Evolutionary conservation across 2,329 filamentous ascomycete species (phyloP).

Genomic region (Gaeumannomyces tritici): DNA sequence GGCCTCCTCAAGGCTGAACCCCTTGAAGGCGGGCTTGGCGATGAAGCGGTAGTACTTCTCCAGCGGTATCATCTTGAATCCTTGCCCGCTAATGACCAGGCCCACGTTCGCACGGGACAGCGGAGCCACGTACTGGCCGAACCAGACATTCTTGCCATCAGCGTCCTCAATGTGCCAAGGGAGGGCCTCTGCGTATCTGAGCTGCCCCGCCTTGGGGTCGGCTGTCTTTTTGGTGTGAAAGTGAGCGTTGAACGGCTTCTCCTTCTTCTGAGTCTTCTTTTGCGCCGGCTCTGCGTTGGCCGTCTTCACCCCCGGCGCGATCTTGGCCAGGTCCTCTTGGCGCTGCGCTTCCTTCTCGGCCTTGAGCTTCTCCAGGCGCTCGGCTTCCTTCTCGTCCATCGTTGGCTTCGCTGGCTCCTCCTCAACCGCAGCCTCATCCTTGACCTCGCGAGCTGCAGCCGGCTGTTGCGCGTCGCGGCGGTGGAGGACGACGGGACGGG

Average conservation of each 20-base stretch:
- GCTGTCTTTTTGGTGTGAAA: constrained; percentile 72
- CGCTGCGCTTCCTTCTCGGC: constrained; percentile 78
- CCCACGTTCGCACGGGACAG: constrained; percentile 81
- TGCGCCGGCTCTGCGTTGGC: not conserved
- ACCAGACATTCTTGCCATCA: constrained; percentile 90
- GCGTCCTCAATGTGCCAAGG: constrained; percentile 97
- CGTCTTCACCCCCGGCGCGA: constrained; percentile 66
- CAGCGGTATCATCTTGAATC: constrained; percentile 78
- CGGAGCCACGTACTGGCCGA: constrained; percentile 81
- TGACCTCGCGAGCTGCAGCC: constrained; percentile 52
- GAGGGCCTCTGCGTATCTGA: constrained; percentile 87
- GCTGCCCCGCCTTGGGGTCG: constrained; percentile 61
- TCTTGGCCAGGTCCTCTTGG: constrained; percentile 82
- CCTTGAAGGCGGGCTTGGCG: constrained; percentile 68
- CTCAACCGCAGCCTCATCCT: constrained; percentile 37
- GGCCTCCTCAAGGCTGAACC: constrained; percentile 72
- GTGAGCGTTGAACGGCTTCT: constrained; percentile 72
- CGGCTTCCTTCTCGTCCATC: constrained; percentile 48
- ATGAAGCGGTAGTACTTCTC: constrained; percentile 94
- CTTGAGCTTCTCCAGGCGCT: constrained; percentile 58
- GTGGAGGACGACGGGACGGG: constrained; percentile 79
- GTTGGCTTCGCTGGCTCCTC: constrained; percentile 22
- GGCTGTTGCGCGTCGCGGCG: constrained; percentile 73
- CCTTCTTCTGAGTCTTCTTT: constrained; percentile 53
- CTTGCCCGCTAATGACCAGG: constrained; percentile 58